Evolutionary conservation across 352 stramenopile genomes (phyloP).

Genomic region (Phytophthora cryptogea): DNA sequence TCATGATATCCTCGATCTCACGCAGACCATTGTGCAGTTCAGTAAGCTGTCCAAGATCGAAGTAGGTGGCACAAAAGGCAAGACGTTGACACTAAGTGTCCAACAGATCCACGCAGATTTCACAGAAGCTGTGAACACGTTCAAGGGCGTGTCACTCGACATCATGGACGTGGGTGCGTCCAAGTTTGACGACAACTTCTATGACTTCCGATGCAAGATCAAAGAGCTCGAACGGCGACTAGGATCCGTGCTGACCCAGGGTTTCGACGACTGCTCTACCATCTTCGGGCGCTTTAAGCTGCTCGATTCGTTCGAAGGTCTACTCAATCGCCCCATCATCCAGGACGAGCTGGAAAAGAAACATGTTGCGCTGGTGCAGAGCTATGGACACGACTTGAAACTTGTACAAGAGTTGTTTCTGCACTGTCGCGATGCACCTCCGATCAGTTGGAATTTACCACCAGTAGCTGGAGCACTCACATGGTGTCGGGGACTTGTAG

Average conservation of each 20-base stretch:
- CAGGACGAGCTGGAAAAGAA: slow-evolving; percentile 98
- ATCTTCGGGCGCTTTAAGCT: slow-evolving; percentile 98
- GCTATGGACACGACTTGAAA: slow-evolving; percentile 96
- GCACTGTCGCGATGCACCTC: slow-evolving; percentile 91
- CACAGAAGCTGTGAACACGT: slow-evolving; percentile 91
- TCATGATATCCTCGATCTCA: slow-evolving; percentile 98
- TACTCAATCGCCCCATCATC: slow-evolving; percentile 96
- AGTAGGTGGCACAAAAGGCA: slow-evolving; percentile 97
- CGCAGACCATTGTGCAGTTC: slow-evolving; percentile 98
- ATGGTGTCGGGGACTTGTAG: slow-evolving; percentile 96
- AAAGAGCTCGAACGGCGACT: slow-evolving; percentile 98
- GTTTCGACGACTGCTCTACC: slow-evolving; percentile 97
- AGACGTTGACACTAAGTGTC: slow-evolving; percentile 92
- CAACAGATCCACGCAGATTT: slow-evolving; percentile 98
- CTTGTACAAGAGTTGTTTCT: slow-evolving; percentile 97
- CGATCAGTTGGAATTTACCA: slow-evolving; percentile 95
- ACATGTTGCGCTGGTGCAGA: slow-evolving; percentile 96
- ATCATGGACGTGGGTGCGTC: slow-evolving; percentile 98
- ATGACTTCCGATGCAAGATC: slow-evolving; percentile 96
- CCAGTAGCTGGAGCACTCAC: slow-evolving; percentile 95
- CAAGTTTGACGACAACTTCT: slow-evolving; percentile 98
- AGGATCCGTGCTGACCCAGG: slow-evolving; percentile 95
- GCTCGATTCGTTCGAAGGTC: slow-evolving; percentile 96
- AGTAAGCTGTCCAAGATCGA: slow-evolving; percentile 98
- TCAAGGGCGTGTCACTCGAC: slow-evolving; percentile 97